Conservation (phyloP, 345 rosid genomes). For the Acer negundo region DNA sequence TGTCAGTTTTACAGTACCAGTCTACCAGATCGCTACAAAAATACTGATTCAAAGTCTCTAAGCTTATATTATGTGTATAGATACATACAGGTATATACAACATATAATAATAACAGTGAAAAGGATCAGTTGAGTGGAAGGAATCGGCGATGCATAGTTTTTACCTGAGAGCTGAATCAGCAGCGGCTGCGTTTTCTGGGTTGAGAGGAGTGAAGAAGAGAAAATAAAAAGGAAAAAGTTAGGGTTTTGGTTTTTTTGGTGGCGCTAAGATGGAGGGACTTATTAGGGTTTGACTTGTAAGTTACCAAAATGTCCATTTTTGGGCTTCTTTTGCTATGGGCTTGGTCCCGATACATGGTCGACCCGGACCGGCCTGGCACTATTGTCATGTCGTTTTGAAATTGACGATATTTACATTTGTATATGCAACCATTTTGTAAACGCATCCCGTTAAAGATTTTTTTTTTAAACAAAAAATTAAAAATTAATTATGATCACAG, state of each 20-base stretch:
- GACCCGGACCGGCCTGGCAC: no score
- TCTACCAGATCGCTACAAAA: not conserved
- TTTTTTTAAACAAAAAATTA: no score
- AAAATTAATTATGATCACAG: no score
- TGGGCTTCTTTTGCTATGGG: not conserved
- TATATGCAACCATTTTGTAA: no score
- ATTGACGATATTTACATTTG: no score
- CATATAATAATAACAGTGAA: no score
- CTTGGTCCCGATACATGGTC: not conserved
- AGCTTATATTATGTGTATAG: no score
- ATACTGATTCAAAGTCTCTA: not conserved
- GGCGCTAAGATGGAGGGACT: not conserved
- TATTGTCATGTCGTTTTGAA: no score
- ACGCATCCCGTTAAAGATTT: no score
- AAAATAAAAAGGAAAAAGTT: not conserved
- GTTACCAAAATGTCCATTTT: slow-evolving; percentile 9
- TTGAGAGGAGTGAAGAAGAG: not conserved
- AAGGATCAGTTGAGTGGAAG: not conserved
- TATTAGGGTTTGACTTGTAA: not conserved
- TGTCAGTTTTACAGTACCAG: not conserved
- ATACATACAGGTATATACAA: no score
- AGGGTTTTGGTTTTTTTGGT: slow-evolving; percentile 15
- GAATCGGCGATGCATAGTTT: not conserved
- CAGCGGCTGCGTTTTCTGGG: slow-evolving; percentile 8
- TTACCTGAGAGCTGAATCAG: slow-evolving; percentile 17